Base-by-base conservation (phyloP, 2,329 filamentous ascomycete genomes). In the Fusarium sp. region DNA sequence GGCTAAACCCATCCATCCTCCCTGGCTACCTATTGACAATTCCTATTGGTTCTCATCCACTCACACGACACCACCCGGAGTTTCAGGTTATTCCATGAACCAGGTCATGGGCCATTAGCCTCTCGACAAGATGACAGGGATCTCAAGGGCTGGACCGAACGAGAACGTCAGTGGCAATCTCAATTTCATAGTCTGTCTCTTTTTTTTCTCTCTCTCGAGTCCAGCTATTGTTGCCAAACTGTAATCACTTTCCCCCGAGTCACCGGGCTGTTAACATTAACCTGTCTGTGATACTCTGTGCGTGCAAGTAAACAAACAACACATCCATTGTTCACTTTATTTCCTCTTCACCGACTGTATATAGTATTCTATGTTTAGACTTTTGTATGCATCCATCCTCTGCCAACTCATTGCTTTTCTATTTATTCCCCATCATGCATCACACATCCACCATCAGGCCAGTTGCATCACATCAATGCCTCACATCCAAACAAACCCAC, bases 61-160 rank as follows among this genome's bases (percentile, higher is more conserved):
- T 51, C 60, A 61, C 53, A 60, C 55, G 24, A 70, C 40, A 60
- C 66, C 38, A 33, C 33, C 59, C 44, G 57, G 53, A n/a, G 71
- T 73, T 73, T 73, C 71, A 73, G 71, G 71, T 74, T 73, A 66
- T 71, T 72, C 64, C 62, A 66, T 62, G 49, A 62, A 58, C 71
- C 49, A 55, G 61, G 68, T 59, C 53, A 72, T 74, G 71, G 68
- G 71, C 61, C 46, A 69, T 74, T 62, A 38, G 56, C 27, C 31
- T 35, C 17, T 27, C 55, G 20, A 31, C 24, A 35, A 33, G 24
- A 31, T 17, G 24, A 60, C 71, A 64, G 64, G 71, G 70, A 24
- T 56, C 40, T 46, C 10, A 61, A 61, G 40, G 38, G 57, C 62
- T 67, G 44, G 24, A 38, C 70, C 58, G 33, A 66, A 44, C 29